Evolutionary conservation across 1,139 yeast species (phyloP), one percentile per base, ranked within the genome.

Genomic region (Debaryomyces sp.): DNA sequence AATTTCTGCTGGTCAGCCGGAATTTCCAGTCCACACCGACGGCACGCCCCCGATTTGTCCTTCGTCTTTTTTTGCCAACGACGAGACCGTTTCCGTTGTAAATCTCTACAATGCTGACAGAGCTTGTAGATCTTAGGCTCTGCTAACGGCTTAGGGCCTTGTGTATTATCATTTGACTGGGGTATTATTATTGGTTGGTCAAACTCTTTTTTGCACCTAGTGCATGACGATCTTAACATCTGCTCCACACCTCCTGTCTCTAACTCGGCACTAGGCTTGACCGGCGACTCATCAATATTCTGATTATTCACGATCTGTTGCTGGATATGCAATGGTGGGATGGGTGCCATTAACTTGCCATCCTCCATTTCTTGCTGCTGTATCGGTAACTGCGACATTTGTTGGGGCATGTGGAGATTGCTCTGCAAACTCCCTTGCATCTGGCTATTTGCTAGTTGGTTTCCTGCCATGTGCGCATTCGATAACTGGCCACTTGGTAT

Each of bases 11-110:
- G 75, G 22, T 81, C 81, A 2, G 66, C 63, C 0, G 84, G 82
- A 35, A 84, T 80, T 12, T 67, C 72, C 12, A 73, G 64, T 9
- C 87, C 89, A 68, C 89, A 84, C 43, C 89, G 66, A 46, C 86
- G 73, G 58, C 89, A 84, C 3, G 82, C 85, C 5, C 88, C 88
- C 27, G 71, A 74, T 56, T 80, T 83, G 55, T 77, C 78, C 57
- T 80, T 82, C 4, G 87, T 83, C 54, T 78, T 78, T 60, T 72
- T 70, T 57, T 84, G 88, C 89, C 89, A 84, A 51, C 87, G 69
- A 50, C 85, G 69, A 12, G 84, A 77, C 50, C 89, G 64, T 59
- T 81, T 83, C 46, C 89, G 66, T 61, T 84, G 89, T 46, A 82
- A 65, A 47, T 79, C 84, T 37, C 89, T 73, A 58, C 89, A 84